phyloP scores from a whole-genome alignment of 2,329 filamentous ascomycete genomes.

The Pseudocercospora eumusae region DNA sequence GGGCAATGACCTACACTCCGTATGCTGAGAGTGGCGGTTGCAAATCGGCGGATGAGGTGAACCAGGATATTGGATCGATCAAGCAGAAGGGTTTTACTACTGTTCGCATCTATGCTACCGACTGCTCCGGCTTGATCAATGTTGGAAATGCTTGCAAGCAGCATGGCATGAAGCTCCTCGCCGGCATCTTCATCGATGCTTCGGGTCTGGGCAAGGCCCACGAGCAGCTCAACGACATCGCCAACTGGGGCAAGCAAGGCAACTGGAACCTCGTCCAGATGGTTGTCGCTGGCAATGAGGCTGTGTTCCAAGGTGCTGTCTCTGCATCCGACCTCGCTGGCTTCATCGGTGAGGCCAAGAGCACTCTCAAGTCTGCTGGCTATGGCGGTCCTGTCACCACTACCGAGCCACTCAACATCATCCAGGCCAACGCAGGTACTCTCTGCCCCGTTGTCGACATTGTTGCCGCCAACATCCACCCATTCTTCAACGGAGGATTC shows the following conservation, averaged over 20 bases:
- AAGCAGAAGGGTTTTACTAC: conserved; percentile 59
- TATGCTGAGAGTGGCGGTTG: conserved; percentile 48
- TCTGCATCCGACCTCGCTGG: conserved; percentile 63
- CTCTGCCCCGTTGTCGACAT: conserved; percentile 78
- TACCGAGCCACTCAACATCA: conserved; percentile 79
- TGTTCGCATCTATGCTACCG: conserved; percentile 83
- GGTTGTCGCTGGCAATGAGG: conserved; percentile 88
- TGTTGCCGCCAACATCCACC: conserved; percentile 83
- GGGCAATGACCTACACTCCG: conserved; percentile 54
- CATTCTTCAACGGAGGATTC: conserved; percentile 82
- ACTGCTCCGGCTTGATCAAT: conserved; percentile 78
- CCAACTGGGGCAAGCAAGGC: conserved; percentile 67
- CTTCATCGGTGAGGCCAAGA: conserved; percentile 70
- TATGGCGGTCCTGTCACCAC: conserved; percentile 79
- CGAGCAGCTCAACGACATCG: conserved; percentile 72
- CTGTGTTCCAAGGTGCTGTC: conserved; percentile 73
- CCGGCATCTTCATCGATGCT: conserved; percentile 81
- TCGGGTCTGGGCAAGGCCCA: conserved; percentile 58
- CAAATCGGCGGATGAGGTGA: conserved; percentile 45
- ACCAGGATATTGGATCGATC: conserved; percentile 47
- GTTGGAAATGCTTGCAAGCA: conserved; percentile 69
- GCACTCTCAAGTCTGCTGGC: conserved; percentile 54
- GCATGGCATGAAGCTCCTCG: conserved; percentile 73
- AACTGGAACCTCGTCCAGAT: conserved; percentile 75
- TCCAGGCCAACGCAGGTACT: conserved; percentile 61